Evolutionary conservation across 2,329 filamentous ascomycete species (phyloP), one percentile per base, ranked within the genome.

Genomic region (Mollisiaceae sp.): DNA sequence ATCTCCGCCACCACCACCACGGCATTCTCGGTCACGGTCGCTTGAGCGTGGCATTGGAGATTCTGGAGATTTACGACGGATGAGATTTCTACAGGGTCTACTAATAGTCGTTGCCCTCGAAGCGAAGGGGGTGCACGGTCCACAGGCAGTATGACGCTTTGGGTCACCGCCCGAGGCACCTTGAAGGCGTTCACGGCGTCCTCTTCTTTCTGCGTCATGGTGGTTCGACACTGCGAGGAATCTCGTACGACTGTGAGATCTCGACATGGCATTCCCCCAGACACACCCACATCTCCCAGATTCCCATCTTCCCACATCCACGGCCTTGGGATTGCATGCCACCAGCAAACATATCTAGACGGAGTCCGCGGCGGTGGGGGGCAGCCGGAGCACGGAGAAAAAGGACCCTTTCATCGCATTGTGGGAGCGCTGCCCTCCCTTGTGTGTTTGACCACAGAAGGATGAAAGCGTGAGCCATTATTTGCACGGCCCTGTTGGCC

Each of bases 161-260:
- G 4, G 38, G n/a, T 50, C 45, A 50, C 45, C 45, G 45, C 45
- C 45, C 22, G 11, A 6, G n/a, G 12, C 41, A 43, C 27, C 27
- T 3, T 3, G 27, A 32, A 6, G 27, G 27, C 27, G 27, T 6
- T 32, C 27, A 32, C 27, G 27, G 27, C 27, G 27, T 32, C 27
- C 27, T 18, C 38, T 14, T 41, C 38, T 41, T 41, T 41, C 32
- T 61, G 32, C 59, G 59, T 61, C 59, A 61, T 52, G 22, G 14
- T 61, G 32, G 27, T 38, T 20, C 45, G 8, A 27, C 55, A 4
- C 2, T 18, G 15, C 22, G 5, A 4, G 22, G 3, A 54, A 61
- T 52, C 27, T 60, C 45, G 59, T 61, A 52, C 32, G 59, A 61
- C 27, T 55, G 27, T 54, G 59, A 54, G 59, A 61, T 61, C 59